Percentiles rank a stretch among this genome's conserved stretches.
Conservation (phyloP, 441 rosid genomes). For the Omphalea diandra region DNA sequence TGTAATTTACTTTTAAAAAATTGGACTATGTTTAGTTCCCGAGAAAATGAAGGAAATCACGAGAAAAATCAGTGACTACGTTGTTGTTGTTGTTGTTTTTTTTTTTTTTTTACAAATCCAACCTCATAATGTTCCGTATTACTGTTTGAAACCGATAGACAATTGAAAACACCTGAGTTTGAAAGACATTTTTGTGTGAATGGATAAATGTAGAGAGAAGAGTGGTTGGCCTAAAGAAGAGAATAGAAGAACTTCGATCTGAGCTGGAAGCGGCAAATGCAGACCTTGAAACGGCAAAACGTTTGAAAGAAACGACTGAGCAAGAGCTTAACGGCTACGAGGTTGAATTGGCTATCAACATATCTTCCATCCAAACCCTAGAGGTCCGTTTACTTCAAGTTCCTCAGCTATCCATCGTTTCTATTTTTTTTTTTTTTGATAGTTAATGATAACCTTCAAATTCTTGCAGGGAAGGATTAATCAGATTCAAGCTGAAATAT, state of each 20-base stretch:
- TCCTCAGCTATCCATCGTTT: not conserved
- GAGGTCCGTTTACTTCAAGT: slow-evolving; percentile 37
- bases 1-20: too few species aligned
- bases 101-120: not conserved
- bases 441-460: not conserved
- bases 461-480: slow-evolving; percentile 45
- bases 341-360: slow-evolving; percentile 56
- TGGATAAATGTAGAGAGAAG: slow-evolving; percentile 53
- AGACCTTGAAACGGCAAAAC: slow-evolving; percentile 48
- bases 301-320: slow-evolving; percentile 57
- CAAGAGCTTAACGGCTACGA: slow-evolving; percentile 68
- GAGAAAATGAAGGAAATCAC: slow-evolving; percentile 10
- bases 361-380: slow-evolving; percentile 52
- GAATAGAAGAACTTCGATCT: slow-evolving; percentile 41
- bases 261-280: slow-evolving; percentile 47
- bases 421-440: slow-evolving; percentile 13
- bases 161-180: too few species aligned
- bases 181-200: too few species aligned
- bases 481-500: slow-evolving; percentile 43
- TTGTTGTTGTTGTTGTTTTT: too few species aligned
- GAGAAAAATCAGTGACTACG: not conserved
- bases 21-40: slow-evolving; percentile 14
- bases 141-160: not conserved
- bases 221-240: slow-evolving; percentile 59
- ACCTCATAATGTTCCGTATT: too few species aligned